A percentile compares a stretch with the other conserved stretches of the same genome.
These are phyloP conservation scores for Candida coquimbonensis DNA, from an alignment of 805 yeast species.

Conservation along the genomic window DNA sequence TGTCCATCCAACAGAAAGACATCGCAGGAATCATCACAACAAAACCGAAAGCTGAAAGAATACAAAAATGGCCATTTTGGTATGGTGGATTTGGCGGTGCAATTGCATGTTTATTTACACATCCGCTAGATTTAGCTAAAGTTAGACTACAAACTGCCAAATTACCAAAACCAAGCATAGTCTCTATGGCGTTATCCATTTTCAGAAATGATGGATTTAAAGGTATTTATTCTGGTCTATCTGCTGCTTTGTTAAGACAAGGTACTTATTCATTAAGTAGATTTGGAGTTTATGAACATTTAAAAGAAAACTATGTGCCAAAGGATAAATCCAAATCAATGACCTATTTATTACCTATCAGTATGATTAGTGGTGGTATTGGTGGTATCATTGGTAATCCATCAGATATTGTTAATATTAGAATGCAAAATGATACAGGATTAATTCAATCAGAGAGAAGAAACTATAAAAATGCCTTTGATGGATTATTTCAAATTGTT, in stretches of 20 bases:
- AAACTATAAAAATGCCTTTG: constrained; percentile 70
- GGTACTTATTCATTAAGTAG: constrained; percentile 84
- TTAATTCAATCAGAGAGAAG: constrained; percentile 59
- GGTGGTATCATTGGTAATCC: constrained; percentile 90
- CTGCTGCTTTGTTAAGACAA: constrained; percentile 78
- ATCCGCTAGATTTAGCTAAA: constrained; percentile 82
- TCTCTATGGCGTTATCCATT: constrained; percentile 54
- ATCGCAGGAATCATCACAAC: too few relatives aligned
- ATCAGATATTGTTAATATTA: constrained; percentile 76
- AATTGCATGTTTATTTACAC: constrained; percentile 62
- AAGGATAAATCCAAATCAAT: constrained; percentile 45
- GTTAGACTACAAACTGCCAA: constrained; percentile 80
- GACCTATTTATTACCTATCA: constrained; percentile 57
- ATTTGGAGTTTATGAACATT: constrained; percentile 76
- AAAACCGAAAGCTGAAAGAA: too few relatives aligned
- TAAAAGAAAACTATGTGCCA: constrained; percentile 50
- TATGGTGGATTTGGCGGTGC: constrained; percentile 66
- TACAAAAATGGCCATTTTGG: constrained; percentile 42
- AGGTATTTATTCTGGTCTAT: constrained; percentile 73
- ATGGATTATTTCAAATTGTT: constrained; percentile 58
- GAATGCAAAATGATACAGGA: constrained; percentile 86
- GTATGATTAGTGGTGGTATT: constrained; percentile 78
- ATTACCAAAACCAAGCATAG: constrained; percentile 54
- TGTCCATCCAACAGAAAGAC: too few relatives aligned
- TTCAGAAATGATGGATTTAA: constrained; percentile 56